Evolutionary conservation across 768 basidiomycete species (phyloP), one percentile per base, ranked within the genome.

Genomic region (Lactifluus echinatus): DNA sequence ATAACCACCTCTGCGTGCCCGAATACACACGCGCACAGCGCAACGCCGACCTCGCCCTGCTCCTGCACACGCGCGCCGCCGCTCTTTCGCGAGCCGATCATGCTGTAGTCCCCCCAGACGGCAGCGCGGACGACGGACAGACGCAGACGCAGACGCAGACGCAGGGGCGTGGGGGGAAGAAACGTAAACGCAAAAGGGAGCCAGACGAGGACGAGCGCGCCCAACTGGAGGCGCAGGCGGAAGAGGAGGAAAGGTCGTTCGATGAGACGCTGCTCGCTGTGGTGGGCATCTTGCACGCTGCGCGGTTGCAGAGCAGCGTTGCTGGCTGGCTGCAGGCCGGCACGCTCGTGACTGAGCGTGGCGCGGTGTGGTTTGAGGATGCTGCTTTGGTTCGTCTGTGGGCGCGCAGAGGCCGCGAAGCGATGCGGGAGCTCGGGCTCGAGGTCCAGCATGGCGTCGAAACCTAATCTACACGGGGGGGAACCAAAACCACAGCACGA

Each of bases 1-100:
- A 79, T 72, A 93, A 89, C 66, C 90, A 93, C 65, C 71, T 92
- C 21, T 88, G 85, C 65, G 77, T 92, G 61, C 75, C 71, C 10
- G 89, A 90, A 65, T 92, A 90, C 66, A 72, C 75, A 14, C 71
- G 68, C 2, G 62, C 70, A 8, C 72, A 70, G 65, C 77, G 84
- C 28, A 65, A 66, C 17, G 59, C 60, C 17, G 77, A 79, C 55
- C 61, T 77, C 19, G 68, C 57, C 12, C 60, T 56, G 7, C 61
- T 77, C 7, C 36, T 33, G 17, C 50, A 15, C 8, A 5, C 40
- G 19, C 39, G 40, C 21, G 4, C 4, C 10, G 21, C 40, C 10
- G 21, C 40, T 23, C n/a, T n/a, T n/a, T 39, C 39, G 17, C 39
- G n/a, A 7, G 3, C 5, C 7, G 39, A 5, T 11, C 29, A 47